phyloP scores from a whole-genome alignment of 768 basidiomycete species.

The Termitomyces titanicus region DNA sequence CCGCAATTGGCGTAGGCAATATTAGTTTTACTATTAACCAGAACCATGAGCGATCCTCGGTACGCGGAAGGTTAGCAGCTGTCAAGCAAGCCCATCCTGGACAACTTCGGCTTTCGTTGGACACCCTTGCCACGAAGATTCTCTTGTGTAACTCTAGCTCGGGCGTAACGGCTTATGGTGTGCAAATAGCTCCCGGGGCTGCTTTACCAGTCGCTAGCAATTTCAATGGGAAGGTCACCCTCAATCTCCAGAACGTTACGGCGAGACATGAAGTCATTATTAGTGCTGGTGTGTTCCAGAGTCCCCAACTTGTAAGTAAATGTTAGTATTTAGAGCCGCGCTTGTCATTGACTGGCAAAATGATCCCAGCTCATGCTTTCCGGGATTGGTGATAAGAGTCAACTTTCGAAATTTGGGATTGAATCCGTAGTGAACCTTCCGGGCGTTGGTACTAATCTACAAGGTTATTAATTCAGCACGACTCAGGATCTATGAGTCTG shows the following conservation, averaged over 20 bases:
- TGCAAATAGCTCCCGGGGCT: conserved; percentile 20
- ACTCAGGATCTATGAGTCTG: background rate
- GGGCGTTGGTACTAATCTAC: conserved; percentile 34
- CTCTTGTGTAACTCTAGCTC: conserved; percentile 15
- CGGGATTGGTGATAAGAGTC: conserved; percentile 27
- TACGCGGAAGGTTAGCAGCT: conserved; percentile 19
- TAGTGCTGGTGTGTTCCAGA: conserved; percentile 26
- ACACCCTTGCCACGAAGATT: conserved; percentile 25
- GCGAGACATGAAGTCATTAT: conserved; percentile 25
- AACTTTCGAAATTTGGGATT: conserved; percentile 23
- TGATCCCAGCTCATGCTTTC: conserved; percentile 26
- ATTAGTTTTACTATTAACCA: conserved; percentile 22
- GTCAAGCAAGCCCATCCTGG: conserved; percentile 11
- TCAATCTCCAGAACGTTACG: conserved; percentile 17
- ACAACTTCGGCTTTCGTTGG: conserved; percentile 17
- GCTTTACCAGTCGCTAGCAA: conserved; percentile 24
- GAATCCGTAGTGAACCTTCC: conserved; percentile 26
- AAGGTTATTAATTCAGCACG: conserved; percentile 18
- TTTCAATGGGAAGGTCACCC: conserved; percentile 18
- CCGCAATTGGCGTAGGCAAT: conserved; percentile 15
- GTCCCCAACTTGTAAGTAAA: conserved; percentile 22
- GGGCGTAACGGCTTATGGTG: conserved; percentile 20
- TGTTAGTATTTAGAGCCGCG: too few relatives aligned
- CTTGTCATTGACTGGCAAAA: background rate
- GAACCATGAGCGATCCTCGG: conserved; percentile 22